Conservation (phyloP, 1,139 yeast species). For the Eremothecium sinecaudum region DNA sequence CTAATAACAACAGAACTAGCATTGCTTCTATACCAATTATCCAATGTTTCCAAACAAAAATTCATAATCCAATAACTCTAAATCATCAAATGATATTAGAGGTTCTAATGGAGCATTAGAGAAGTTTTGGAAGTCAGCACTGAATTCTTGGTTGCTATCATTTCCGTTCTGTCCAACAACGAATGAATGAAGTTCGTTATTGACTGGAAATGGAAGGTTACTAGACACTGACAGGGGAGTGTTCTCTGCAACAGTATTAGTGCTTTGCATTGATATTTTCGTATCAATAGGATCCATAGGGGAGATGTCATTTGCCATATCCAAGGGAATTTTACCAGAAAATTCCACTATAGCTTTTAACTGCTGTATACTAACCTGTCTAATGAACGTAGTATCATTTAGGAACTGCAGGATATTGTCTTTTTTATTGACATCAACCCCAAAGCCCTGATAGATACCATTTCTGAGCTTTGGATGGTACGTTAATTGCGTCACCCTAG, state of each 20-base stretch:
- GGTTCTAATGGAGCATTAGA: constrained; percentile 1
- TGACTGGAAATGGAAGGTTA: constrained; percentile 3
- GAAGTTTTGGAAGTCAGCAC: constrained; percentile 1
- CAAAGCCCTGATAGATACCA: constrained; percentile 10
- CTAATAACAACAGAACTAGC: neutral
- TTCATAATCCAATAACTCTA: constrained; percentile 26
- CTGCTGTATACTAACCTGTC: neutral
- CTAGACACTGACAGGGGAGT: neutral
- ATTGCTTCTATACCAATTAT: too few species aligned
- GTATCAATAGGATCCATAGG: neutral
- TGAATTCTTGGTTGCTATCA: neutral
- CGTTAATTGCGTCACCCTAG: constrained; percentile 8
- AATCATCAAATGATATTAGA: constrained; percentile 5
- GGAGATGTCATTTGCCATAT: neutral
- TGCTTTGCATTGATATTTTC: neutral
- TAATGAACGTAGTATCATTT: constrained; percentile 6
- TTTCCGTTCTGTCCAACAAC: neutral
- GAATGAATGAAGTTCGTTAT: neutral
- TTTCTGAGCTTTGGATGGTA: constrained; percentile 7
- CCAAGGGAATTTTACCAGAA: neutral
- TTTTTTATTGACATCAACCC: constrained; percentile 10
- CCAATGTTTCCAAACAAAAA: constrained; percentile 20
- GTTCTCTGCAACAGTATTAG: too few species aligned
- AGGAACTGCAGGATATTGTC: constrained; percentile 7
- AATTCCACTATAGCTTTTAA: neutral